Evolutionary conservation across 768 basidiomycete species (phyloP).

Genomic region (Pulveroboletus sp.): DNA sequence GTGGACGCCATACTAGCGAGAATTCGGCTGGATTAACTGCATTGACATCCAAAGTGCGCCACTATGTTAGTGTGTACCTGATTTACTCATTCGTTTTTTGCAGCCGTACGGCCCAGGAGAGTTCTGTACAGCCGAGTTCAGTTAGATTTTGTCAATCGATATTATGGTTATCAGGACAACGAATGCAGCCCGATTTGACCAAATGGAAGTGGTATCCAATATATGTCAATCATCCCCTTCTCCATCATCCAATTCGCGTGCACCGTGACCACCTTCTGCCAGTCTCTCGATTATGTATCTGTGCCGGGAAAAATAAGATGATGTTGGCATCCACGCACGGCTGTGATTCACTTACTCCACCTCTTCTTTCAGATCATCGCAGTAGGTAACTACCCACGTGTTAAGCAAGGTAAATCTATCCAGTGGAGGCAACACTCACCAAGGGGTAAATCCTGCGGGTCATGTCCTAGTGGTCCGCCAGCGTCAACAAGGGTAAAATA

Average conservation of each 20-base stretch:
- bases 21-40: conserved; percentile 90
- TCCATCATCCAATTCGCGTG: conserved; percentile 72
- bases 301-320: conserved; percentile 9
- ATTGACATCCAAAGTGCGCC: conserved; percentile 65
- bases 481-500: not conserved
- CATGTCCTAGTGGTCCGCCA: conserved; percentile 42
- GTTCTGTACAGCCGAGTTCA: conserved; percentile 82
- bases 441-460: conserved; percentile 69
- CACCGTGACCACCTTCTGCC: conserved; percentile 73
- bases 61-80: not conserved
- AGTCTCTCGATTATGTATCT: conserved; percentile 71
- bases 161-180: not conserved
- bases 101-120: conserved; percentile 95
- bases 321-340: not conserved
- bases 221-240: conserved; percentile 71
- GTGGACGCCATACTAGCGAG: conserved; percentile 82
- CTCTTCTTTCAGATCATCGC: conserved; percentile 83
- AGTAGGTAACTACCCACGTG: conserved; percentile 68
- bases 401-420: conserved; percentile 1
- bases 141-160: conserved; percentile 39
- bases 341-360: conserved; percentile 55
- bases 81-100: conserved; percentile 12
- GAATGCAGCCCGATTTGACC: not conserved
- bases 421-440: conserved; percentile 43
- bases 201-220: not conserved